Percentiles rank a stretch among this genome's conserved stretches.
phyloP scores from a whole-genome alignment of 331 rosid genomes.

The Rhamnella rubrinervis region DNA sequence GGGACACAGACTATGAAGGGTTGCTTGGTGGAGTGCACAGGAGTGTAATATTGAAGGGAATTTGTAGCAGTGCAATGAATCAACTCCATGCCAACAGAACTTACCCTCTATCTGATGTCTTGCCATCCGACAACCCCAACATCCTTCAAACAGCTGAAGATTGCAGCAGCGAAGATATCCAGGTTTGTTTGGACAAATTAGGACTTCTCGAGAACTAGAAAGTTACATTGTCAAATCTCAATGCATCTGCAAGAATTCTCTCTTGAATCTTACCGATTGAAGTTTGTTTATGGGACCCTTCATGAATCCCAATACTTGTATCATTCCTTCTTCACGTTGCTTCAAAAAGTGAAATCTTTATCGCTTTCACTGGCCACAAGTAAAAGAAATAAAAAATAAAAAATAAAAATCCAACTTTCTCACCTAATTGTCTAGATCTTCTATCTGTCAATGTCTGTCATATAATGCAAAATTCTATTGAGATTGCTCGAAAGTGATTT shows the following conservation, averaged over 20 bases:
- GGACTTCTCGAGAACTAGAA: slow-evolving; percentile 57
- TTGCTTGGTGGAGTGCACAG: slow-evolving; percentile 79
- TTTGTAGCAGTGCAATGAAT: slow-evolving; percentile 59
- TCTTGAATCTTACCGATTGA: background rate
- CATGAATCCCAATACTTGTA: background rate
- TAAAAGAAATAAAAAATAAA: slow-evolving; percentile 23
- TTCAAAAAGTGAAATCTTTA: background rate
- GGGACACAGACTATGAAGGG: slow-evolving; percentile 96
- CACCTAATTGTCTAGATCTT: background rate
- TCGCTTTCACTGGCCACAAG: slow-evolving; percentile 3
- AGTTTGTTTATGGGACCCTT: background rate
- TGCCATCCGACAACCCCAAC: slow-evolving; percentile 69
- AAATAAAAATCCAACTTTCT: slow-evolving; percentile 1
- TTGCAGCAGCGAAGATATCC: slow-evolving; percentile 59
- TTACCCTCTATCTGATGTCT: slow-evolving; percentile 91
- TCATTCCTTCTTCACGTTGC: background rate
- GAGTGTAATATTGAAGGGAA: slow-evolving; percentile 80
- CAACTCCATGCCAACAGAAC: slow-evolving; percentile 79
- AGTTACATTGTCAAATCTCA: slow-evolving; percentile 15
- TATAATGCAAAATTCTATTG: background rate
- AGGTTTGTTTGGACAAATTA: slow-evolving; percentile 55
- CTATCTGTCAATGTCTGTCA: background rate
- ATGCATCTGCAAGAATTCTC: background rate
- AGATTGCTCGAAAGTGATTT: background rate
- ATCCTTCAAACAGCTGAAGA: slow-evolving; percentile 64